Conservation (phyloP, 345 rosid species). For the Leavenworthia alabamica region DNA sequence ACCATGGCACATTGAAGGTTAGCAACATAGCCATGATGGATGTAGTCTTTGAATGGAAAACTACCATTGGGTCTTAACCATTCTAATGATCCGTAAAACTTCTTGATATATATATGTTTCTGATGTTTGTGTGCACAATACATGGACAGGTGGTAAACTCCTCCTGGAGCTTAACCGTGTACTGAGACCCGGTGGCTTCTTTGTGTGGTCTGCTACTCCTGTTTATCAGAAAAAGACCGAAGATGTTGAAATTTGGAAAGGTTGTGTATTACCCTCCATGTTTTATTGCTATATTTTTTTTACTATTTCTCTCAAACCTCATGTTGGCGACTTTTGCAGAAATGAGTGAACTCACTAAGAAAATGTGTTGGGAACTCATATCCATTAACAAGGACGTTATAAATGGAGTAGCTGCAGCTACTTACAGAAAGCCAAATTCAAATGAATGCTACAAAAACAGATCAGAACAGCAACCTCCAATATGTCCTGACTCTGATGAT, state of each 20-base stretch:
- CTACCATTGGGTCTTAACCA: not conserved
- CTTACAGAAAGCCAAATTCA: constrained; percentile 68
- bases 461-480: constrained; percentile 63
- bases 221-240: constrained; percentile 72
- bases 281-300: not conserved
- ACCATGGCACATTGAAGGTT: constrained; percentile 99
- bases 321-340: constrained; percentile 47
- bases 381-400: constrained; percentile 61
- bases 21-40: not conserved
- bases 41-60: constrained; percentile 5
- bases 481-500: constrained; percentile 77
- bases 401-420: constrained; percentile 73
- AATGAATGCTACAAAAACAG: constrained; percentile 76
- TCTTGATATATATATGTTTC: not conserved
- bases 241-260: constrained; percentile 88
- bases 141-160: constrained; percentile 73
- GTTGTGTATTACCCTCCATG: constrained; percentile 30
- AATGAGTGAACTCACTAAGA: constrained; percentile 66
- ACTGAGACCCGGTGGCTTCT: constrained; percentile 83
- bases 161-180: constrained; percentile 85
- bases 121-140: constrained; percentile 4
- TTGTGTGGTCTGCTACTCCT: constrained; percentile 98
- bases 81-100: not conserved
- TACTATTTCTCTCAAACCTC: not conserved
- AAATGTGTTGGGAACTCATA: constrained; percentile 88